A percentile compares a stretch with the other conserved stretches of the same genome.
Conservation (phyloP, 139 green algal species). For the Astrephomene gubernaculifera region DNA sequence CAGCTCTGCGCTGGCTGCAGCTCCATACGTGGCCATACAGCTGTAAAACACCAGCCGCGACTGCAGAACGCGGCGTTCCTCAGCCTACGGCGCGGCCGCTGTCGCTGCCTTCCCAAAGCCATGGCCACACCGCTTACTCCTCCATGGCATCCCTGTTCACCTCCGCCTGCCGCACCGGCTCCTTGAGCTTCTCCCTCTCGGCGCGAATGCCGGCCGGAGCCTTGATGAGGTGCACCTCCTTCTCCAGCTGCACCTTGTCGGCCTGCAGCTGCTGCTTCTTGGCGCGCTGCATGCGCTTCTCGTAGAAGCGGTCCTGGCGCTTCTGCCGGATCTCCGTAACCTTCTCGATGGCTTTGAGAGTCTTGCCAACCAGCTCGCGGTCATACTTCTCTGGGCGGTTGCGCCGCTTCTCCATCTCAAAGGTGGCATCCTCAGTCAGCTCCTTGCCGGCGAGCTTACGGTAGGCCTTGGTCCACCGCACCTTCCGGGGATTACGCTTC, state of each 20-base stretch:
- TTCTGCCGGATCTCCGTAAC: conserved; percentile 84
- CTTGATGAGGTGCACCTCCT: conserved; percentile 91
- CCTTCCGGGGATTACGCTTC: conserved; percentile 98
- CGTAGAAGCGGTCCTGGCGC: conserved; percentile 91
- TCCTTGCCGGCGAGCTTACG: conserved; percentile 96
- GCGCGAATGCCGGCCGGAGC: conserved; percentile 66
- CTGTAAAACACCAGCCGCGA: no score
- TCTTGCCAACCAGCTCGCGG: conserved; percentile 90
- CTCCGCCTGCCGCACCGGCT: conserved; percentile 49
- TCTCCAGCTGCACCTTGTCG: conserved; percentile 86
- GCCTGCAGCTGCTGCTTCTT: conserved; percentile 66
- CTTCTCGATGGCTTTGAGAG: conserved; percentile 93
- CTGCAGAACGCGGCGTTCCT: no score
- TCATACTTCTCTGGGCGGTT: conserved; percentile 98
- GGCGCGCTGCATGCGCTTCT: conserved; percentile 86
- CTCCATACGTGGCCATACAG: no score
- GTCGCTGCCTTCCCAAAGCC: no score
- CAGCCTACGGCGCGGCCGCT: no score
- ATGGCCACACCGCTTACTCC: conserved; percentile 54
- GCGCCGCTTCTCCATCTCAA: conserved; percentile 95
- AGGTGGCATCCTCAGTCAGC: conserved; percentile 94
- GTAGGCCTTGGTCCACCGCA: conserved; percentile 98
- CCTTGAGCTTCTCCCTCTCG: conserved; percentile 69
- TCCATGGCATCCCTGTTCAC: conserved; percentile 61
- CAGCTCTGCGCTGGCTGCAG: no score